Base-by-base conservation (phyloP, 805 yeast species). In the Suhomyces emberorum region DNA sequence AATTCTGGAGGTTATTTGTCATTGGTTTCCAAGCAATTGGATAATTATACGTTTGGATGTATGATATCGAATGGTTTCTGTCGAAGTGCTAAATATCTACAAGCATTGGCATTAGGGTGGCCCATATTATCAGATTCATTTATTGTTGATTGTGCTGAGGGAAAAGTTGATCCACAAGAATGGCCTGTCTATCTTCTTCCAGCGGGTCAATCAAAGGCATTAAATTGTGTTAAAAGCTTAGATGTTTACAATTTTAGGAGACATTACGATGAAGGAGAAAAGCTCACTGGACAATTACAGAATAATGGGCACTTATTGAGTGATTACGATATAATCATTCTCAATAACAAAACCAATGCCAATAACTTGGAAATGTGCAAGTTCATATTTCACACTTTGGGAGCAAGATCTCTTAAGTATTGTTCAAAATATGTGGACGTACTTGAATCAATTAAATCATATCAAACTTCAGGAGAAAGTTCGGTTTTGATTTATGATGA, bases 31-130 rank as follows among this genome's bases (percentile, higher is more conserved):
- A n/a, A 21, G 2, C 25, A 27, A 14, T 32, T 52, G 19, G 40
- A 35, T 7, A 43, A 42, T 8, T 67, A 55, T 42, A 64, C 49
- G 21, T 85, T 88, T 59, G 87, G 74, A 1, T 89, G 89, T 1
- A 63, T 85, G 22, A 59, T 88, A 1, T 71, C 91, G 0, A 71
- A 70, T 25, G 69, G 68, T 20, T 71, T 74, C 38, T 67, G 76
- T 14, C 63, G 96, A 24, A 85, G 88, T 32, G 70, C 80, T 7
- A 88, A 88, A 51, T 88, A 83, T 53, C 54, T 88, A 7, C 93
- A 86, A 50, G 78, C 83, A 2, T 55, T 88, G 12, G 85, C 91
- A 0, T 52, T 88, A 29, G 89, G 91, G 2, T 88, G 95, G 95
- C 97, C 97, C 2, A 72, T 84, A 14, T 51, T 88, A 20, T 79